phyloP scores from a whole-genome alignment of 2,329 filamentous ascomycete genomes.

The Beauveria varroae region DNA sequence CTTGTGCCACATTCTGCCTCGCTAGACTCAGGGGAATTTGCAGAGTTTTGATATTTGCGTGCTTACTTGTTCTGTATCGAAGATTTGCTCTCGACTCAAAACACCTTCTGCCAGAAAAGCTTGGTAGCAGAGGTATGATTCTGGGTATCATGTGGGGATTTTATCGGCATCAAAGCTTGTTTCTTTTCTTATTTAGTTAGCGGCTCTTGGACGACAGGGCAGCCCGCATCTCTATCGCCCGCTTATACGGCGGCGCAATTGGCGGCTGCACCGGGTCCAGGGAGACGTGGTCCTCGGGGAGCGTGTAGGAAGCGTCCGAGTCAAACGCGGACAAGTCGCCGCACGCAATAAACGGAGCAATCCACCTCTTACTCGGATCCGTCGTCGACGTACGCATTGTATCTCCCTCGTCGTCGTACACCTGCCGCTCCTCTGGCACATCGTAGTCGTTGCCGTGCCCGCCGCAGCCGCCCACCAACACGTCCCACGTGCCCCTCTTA shows the following conservation, averaged over 20 bases:
- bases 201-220: slow-evolving; percentile 26
- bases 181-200: slow-evolving; percentile 16
- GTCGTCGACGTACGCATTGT: slow-evolving; percentile 17
- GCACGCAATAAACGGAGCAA: slow-evolving; percentile 94
- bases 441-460: slow-evolving; percentile 19
- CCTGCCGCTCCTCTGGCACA: slow-evolving; percentile 36
- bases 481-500: slow-evolving; percentile 36
- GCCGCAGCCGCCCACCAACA: slow-evolving; percentile 1
- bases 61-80: background rate
- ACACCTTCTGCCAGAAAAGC: background rate
- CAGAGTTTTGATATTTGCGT: background rate
- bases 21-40: background rate
- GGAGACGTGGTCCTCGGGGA: slow-evolving; percentile 79
- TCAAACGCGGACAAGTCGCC: slow-evolving; percentile 93
- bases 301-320: slow-evolving; percentile 85
- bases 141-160: background rate
- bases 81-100: background rate
- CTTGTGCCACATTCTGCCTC: background rate
- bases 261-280: slow-evolving; percentile 91
- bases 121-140: background rate
- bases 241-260: slow-evolving; percentile 90
- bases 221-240: slow-evolving; percentile 66
- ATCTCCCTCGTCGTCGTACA: slow-evolving; percentile 36
- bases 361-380: slow-evolving; percentile 57
- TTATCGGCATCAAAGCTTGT: background rate